These are phyloP conservation scores for Cicer yamashitae DNA, from an alignment of 306 rosid species.

Conservation along the genomic window DNA sequence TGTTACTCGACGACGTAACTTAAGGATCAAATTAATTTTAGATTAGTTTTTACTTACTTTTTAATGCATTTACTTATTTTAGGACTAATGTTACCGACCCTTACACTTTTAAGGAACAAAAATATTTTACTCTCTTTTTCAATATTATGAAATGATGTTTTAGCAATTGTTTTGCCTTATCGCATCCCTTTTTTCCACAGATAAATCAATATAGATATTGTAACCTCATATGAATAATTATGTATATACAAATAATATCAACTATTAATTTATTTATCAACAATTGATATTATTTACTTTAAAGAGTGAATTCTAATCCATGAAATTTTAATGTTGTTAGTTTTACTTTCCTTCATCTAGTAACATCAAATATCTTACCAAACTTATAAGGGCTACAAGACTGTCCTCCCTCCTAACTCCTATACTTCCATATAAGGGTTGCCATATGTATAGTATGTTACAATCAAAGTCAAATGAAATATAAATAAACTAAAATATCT, in stretches of 20 bases:
- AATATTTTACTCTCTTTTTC: not conserved
- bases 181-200: not conserved
- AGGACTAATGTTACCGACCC: not conserved
- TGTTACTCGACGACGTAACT: not conserved
- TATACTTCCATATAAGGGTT: not conserved
- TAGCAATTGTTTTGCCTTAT: conserved; percentile 10
- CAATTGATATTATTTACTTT: too few species aligned
- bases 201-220: too few species aligned
- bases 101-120: not conserved
- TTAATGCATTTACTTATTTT: not conserved
- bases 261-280: too few species aligned
- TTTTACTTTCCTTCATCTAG: not conserved
- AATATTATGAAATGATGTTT: not conserved
- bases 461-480: conserved; percentile 21
- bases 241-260: too few species aligned
- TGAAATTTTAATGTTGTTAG: not conserved
- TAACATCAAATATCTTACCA: not conserved
- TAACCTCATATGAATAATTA: too few species aligned
- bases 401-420: not conserved
- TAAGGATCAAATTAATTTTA: not conserved
- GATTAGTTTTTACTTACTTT: not conserved
- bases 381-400: not conserved
- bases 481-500: not conserved
- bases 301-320: too few species aligned
- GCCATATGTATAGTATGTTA: not conserved